These are phyloP conservation scores for Fusarium annulatum DNA, from an alignment of 2,329 filamentous ascomycete genomes.

Conservation along the genomic window DNA sequence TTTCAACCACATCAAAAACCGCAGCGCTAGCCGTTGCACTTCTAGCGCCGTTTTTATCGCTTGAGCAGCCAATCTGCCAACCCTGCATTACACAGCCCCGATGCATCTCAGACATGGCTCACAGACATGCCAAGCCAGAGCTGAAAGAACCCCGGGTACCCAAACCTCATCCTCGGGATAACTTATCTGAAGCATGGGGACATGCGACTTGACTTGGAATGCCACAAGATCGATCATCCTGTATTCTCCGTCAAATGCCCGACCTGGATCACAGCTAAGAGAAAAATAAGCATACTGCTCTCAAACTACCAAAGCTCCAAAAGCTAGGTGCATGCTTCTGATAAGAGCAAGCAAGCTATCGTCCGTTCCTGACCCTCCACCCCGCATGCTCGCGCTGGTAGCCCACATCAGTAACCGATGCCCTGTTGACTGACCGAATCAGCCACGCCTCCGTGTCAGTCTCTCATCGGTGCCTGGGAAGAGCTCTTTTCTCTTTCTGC, in stretches of 20 bases:
- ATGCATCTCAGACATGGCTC: conserved; percentile 10
- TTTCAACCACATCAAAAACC: conserved; percentile 17
- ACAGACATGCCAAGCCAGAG: conserved; percentile 32
- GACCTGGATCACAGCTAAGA: not conserved
- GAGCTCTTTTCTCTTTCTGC: conserved; percentile 1
- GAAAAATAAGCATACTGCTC: not conserved
- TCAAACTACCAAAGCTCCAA: not conserved
- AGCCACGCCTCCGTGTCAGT: conserved; percentile 15
- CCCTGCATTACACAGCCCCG: conserved; percentile 42
- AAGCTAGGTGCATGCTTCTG: not conserved
- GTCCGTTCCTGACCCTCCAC: not conserved
- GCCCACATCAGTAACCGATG: conserved; percentile 13
- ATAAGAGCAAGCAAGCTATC: not conserved
- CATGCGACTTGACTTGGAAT: not conserved
- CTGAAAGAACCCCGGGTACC: conserved; percentile 30
- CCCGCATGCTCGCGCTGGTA: conserved; percentile 17
- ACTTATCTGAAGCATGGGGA: not conserved
- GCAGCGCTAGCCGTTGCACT: conserved; percentile 17
- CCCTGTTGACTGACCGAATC: conserved; percentile 5
- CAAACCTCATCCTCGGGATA: conserved; percentile 16
- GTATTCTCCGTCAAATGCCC: not conserved
- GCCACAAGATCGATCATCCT: conserved; percentile 11
- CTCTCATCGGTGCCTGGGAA: conserved; percentile 11
- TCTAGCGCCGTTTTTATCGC: conserved; percentile 30
- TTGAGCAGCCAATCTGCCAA: conserved; percentile 20